phyloP scores from a whole-genome alignment of 176 grass and related monocot genomes.

The Ensete ventricosum region DNA sequence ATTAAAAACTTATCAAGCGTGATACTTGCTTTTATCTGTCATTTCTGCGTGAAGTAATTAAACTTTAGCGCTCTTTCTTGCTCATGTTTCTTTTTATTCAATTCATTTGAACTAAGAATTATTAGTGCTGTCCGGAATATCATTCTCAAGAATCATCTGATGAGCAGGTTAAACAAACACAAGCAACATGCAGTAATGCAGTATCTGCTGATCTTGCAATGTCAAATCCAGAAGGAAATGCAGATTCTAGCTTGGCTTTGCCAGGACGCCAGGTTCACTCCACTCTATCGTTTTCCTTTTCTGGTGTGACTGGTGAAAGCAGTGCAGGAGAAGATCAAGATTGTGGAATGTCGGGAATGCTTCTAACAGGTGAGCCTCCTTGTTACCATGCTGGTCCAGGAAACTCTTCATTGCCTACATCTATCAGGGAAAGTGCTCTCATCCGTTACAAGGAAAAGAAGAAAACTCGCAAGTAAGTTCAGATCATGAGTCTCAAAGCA shows the following conservation, averaged over 20 bases:
- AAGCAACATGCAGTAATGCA: conserved; percentile 29
- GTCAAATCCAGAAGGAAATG: conserved; percentile 50
- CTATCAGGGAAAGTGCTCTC: conserved; percentile 63
- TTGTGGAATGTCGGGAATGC: conserved; percentile 62
- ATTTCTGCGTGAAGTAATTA: background rate
- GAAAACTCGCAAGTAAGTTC: conserved; percentile 82
- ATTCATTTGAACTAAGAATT: background rate
- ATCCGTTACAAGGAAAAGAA: conserved; percentile 98
- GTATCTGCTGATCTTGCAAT: conserved; percentile 65
- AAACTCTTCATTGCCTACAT: conserved; percentile 33
- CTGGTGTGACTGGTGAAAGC: conserved; percentile 83
- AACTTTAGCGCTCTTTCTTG: background rate
- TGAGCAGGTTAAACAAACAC: conserved; percentile 27
- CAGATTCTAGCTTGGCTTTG: conserved; percentile 52
- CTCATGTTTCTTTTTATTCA: background rate
- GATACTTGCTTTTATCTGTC: background rate
- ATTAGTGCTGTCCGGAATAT: background rate
- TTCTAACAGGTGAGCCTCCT: conserved; percentile 69
- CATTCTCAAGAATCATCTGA: conserved; percentile 1
- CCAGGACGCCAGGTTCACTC: conserved; percentile 49
- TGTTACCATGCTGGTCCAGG: conserved; percentile 66
- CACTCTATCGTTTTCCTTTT: conserved; percentile 77
- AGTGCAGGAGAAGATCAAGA: conserved; percentile 81
- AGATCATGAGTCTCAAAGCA: background rate
- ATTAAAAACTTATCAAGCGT: background rate